Evolutionary conservation across 768 basidiomycete species (phyloP), one percentile per base, ranked within the genome.

Genomic region (Hericium rajendrae): DNA sequence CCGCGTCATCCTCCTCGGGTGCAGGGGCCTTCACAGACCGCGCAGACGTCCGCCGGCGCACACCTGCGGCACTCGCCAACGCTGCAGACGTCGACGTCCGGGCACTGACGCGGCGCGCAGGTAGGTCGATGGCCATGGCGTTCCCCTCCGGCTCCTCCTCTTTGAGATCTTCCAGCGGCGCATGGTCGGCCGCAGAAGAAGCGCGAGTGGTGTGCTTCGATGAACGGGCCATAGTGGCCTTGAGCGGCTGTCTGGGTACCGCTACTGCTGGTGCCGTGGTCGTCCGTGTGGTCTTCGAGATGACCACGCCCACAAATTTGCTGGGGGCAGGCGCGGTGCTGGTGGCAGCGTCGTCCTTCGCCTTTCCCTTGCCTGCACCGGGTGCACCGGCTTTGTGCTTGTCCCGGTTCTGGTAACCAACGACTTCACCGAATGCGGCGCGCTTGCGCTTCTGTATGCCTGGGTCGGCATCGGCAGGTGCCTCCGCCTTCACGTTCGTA

Each of bases 381-480:
- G 59, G 66, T 39, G 77, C 79, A 57, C 48, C 60, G 52, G 61
- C 57, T 43, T 68, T 69, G 51, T 65, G 64, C 59, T 74, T 74
- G 60, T 76, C 76, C 64, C 80, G 43, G 49, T 51, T 51, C 22
- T 24, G 24, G 22, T 22, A 51, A 2, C 49, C 82, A 64, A 83
- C 82, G 59, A 91, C 85, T 66, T 91, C 90, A 15, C 80, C 80
- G 43, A 91, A 74, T 0, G 83, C 87, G 51, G 84, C 84, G 18
- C 89, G 84, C 69, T 90, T 91, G 56, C 88, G 80, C 67, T 88
- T 88, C 49, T 77, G 77, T 2, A 74, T 72, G 18, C 74, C 70
- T 13, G 72, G 71, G 46, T 84, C 81, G 20, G 69, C 64, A 60
- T 81, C 77, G 60, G 71, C 69, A 60, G 76, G 65, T 8, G 77